A percentile compares a stretch with the other conserved stretches of the same genome.
Evolutionary conservation across 108 stramenopile species (phyloP).

Genomic region (Fistulifera solaris): DNA sequence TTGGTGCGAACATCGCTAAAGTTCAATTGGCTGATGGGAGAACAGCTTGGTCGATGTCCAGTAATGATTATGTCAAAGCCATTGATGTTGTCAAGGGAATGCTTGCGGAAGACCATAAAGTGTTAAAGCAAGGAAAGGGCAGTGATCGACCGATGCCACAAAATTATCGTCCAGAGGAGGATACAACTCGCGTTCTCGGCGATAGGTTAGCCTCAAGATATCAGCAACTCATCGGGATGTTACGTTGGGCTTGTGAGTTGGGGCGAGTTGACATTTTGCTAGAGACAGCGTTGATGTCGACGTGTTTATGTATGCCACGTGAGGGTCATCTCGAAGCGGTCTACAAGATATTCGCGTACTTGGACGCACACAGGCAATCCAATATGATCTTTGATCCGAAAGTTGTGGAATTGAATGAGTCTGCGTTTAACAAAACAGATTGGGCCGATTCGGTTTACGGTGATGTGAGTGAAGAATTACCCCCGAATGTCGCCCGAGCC

Average conservation of each 20-base stretch:
- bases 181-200: background rate
- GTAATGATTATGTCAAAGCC: conserved; percentile 14
- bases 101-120: conserved; percentile 6
- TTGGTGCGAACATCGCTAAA: conserved; percentile 12
- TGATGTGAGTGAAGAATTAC: conserved; percentile 8
- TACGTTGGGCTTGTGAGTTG: conserved; percentile 30
- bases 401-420: background rate
- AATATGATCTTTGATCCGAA: conserved; percentile 21
- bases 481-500: conserved; percentile 10
- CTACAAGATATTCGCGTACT: conserved; percentile 30
- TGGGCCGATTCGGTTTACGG: conserved; percentile 12
- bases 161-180: background rate
- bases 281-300: conserved; percentile 38
- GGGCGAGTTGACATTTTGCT: conserved; percentile 27
- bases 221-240: background rate
- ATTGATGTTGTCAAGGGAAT: conserved; percentile 12
- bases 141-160: background rate
- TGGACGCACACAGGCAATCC: conserved; percentile 8
- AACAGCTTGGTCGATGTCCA: conserved; percentile 14
- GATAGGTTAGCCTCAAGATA: background rate
- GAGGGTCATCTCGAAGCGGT: conserved; percentile 34
- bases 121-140: background rate
- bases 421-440: conserved; percentile 3
- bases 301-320: conserved; percentile 33
- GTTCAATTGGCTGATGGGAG: background rate